Percentiles rank a stretch among this genome's conserved stretches.
Conservation (phyloP, 306 rosid genomes). For the Quercus aquifolioides region DNA sequence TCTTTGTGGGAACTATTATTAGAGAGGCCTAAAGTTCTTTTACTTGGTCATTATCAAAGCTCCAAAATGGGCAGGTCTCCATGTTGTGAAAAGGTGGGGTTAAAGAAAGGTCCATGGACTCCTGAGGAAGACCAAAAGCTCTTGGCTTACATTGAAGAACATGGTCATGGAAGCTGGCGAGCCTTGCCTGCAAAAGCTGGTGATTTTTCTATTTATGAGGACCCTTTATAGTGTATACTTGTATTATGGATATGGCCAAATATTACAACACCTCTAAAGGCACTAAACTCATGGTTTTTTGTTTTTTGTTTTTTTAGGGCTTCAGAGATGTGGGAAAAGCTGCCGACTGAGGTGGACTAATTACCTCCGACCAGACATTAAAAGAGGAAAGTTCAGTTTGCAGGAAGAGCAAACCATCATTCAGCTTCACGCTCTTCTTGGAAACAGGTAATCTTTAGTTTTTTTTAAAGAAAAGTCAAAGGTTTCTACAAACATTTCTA, state of each 20-base stretch:
- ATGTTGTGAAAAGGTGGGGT: slow-evolving; percentile 27
- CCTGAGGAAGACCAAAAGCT: slow-evolving; percentile 20
- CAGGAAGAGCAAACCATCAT: slow-evolving; percentile 53
- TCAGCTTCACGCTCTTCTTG: slow-evolving; percentile 60
- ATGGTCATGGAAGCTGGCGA: slow-evolving; percentile 12
- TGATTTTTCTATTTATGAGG: not conserved
- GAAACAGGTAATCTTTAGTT: slow-evolving; percentile 30
- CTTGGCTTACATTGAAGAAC: not conserved
- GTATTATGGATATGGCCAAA: not conserved
- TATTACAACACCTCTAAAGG: not conserved
- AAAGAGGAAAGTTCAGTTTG: slow-evolving; percentile 52
- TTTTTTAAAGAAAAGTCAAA: too few relatives aligned
- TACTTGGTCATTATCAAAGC: not conserved
- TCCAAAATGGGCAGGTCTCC: slow-evolving; percentile 25
- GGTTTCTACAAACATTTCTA: too few relatives aligned
- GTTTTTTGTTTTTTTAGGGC: slow-evolving; percentile 18
- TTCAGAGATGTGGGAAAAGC: slow-evolving; percentile 55
- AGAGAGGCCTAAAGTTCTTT: not conserved
- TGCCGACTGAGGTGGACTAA: slow-evolving; percentile 58
- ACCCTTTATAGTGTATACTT: not conserved
- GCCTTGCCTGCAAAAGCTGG: slow-evolving; percentile 29
- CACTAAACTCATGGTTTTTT: not conserved
- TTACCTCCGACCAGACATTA: slow-evolving; percentile 46
- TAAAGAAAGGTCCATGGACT: slow-evolving; percentile 41
- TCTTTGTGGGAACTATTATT: not conserved